Conservation (phyloP, 2,329 filamentous ascomycete genomes). For the Paecilomyces sp. region DNA sequence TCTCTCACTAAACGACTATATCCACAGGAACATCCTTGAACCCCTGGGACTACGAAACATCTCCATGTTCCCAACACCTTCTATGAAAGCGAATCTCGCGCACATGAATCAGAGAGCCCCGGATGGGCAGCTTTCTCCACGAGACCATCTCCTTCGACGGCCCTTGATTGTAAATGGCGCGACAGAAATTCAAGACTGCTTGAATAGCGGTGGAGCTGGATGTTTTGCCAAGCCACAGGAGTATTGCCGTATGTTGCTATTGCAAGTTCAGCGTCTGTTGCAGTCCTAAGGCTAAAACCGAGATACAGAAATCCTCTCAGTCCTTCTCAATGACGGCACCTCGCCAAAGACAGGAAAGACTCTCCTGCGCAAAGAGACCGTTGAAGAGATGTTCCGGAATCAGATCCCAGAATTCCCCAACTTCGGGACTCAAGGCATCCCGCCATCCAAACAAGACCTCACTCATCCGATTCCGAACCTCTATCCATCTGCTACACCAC, state of each 20-base stretch:
- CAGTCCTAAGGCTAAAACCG: neutral
- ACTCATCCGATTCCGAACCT: conserved; percentile 37
- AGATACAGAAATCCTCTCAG: conserved; percentile 49
- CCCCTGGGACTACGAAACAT: conserved; percentile 45
- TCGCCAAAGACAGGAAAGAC: conserved; percentile 49
- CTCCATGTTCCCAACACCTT: conserved; percentile 49
- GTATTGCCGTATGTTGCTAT: conserved; percentile 45
- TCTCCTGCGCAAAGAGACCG: conserved; percentile 51
- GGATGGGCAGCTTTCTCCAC: conserved; percentile 33
- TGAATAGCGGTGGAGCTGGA: conserved; percentile 58
- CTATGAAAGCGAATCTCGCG: conserved; percentile 50
- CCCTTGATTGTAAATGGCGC: conserved; percentile 39
- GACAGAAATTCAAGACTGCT: conserved; percentile 38
- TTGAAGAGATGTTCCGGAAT: conserved; percentile 60
- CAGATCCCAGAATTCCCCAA: conserved; percentile 51
- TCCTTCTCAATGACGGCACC: conserved; percentile 57
- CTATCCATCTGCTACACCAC: neutral
- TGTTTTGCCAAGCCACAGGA: conserved; percentile 54
- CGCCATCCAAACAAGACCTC: conserved; percentile 43
- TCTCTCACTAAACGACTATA: conserved; percentile 41
- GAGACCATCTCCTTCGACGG: conserved; percentile 46
- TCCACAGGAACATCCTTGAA: conserved; percentile 41
- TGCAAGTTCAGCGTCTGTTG: neutral
- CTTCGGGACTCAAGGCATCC: conserved; percentile 41
- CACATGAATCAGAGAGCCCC: conserved; percentile 49